Evolutionary conservation across 768 basidiomycete genomes (phyloP).

Genomic region (Tricholoma matsutake): DNA sequence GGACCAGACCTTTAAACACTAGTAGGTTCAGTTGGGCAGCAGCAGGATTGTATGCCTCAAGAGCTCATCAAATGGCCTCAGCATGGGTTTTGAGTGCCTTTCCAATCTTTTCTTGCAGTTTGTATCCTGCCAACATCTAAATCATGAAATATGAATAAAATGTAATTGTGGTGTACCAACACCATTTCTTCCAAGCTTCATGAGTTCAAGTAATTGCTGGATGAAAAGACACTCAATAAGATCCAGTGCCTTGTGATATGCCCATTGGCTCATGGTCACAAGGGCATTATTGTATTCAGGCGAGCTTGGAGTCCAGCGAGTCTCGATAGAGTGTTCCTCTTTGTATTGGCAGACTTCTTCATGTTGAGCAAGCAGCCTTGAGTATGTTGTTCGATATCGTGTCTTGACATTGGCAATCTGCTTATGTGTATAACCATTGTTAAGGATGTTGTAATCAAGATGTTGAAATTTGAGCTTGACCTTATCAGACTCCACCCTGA

Average conservation of each 20-base stretch:
- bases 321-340: constrained; percentile 21
- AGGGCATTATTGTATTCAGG: constrained; percentile 22
- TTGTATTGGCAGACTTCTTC: constrained; percentile 21
- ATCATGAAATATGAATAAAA: neutral
- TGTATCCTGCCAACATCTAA: constrained; percentile 26
- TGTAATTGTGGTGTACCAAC: neutral
- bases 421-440: constrained; percentile 14
- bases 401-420: constrained; percentile 19
- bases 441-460: constrained; percentile 12
- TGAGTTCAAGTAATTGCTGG: constrained; percentile 35
- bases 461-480: neutral
- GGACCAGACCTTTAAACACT: too few relatives aligned
- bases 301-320: constrained; percentile 22
- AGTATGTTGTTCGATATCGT: constrained; percentile 18
- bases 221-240: constrained; percentile 31
- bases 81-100: constrained; percentile 29
- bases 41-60: constrained; percentile 28
- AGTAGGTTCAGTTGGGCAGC: constrained; percentile 17
- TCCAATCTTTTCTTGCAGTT: constrained; percentile 29
- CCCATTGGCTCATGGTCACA: constrained; percentile 10
- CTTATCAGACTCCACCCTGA: neutral
- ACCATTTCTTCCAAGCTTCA: constrained; percentile 31
- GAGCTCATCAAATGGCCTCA: constrained; percentile 28
- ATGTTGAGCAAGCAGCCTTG: constrained; percentile 13
- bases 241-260: constrained; percentile 29